Base-by-base conservation (phyloP, 2,329 filamentous ascomycete genomes). In the Penicillium thymicola region DNA sequence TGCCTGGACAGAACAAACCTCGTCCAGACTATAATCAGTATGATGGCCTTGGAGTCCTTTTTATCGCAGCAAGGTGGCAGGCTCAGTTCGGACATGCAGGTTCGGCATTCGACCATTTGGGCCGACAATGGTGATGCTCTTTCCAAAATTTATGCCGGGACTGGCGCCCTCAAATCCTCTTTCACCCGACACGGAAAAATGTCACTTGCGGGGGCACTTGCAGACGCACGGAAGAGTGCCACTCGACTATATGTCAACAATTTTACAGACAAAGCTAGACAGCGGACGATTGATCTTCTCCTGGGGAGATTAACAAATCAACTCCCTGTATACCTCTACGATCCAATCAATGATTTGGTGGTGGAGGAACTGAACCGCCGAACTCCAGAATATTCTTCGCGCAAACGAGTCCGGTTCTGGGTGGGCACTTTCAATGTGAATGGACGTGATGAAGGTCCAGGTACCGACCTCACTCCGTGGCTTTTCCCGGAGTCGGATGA, bases 161-260 rank as follows among this genome's bases (percentile, higher is more conserved):
- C 94, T 4, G 94, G 94, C 5, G 94, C 94, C 16, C 79, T 99
- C 43, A 99, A 97, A 73, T 92, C 92, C 2, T 97, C 92, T 0
- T 97, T 96, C 66, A 99, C 94, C 2, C 84, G 94, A 55, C 87
- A 89, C 68, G 94, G 94, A 34, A 97, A 97, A 75, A 97, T 96
- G 90, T 96, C 92, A 11, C 75, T 97, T 25, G 90, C 92, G 1
- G 94, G 94, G 28, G 90, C 92, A 11, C 85, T 99, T 64, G 92
- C 94, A n/a, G 94, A 99, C 76, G 89, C 92, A 43, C 85, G 93
- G 53, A 99, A 99, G 75, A 96, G 91, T 63, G 92, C 93, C 0
- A 94, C 94, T 51, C 84, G 94, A 58, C 84, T 97, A 60, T 97
- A 97, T 70, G 93, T 97, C 76, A 99, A 99, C 76, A 97, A 97